Evolutionary conservation across 2,329 filamentous ascomycete genomes (phyloP).

Genomic region (Calonectria ilicicola): DNA sequence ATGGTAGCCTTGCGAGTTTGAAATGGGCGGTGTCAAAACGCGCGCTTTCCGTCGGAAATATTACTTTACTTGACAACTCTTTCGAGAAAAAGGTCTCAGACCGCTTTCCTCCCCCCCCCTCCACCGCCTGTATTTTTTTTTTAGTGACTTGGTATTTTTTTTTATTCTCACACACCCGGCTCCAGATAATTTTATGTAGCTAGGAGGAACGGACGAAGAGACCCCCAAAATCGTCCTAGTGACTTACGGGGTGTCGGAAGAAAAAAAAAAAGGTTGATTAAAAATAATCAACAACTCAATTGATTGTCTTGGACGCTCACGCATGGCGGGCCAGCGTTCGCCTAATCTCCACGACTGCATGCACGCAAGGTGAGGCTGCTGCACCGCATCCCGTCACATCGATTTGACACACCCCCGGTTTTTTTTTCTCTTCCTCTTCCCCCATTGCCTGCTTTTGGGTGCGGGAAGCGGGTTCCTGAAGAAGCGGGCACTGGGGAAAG

Average conservation of each 20-base stretch:
- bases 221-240: not conserved
- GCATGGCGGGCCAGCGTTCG: constrained; percentile 17
- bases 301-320: not conserved
- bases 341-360: constrained; percentile 20
- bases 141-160: not conserved
- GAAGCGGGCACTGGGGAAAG: not conserved
- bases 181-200: not conserved
- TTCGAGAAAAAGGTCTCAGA: constrained; percentile 1
- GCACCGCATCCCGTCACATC: not conserved
- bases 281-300: not conserved
- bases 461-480: constrained; percentile 1
- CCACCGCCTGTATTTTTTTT: constrained; percentile 15
- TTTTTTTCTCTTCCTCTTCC: not conserved
- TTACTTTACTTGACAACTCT: constrained; percentile 2
- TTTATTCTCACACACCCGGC: not conserved
- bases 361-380: constrained; percentile 6
- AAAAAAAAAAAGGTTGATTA: not conserved
- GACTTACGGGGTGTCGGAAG: not conserved
- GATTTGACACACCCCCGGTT: constrained; percentile 9
- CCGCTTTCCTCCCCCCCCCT: not conserved
- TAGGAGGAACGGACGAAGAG: not conserved
- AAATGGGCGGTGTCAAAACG: constrained; percentile 6
- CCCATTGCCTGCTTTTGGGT: not conserved
- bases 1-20: not conserved
- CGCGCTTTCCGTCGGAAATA: constrained; percentile 14